phyloP scores from a whole-genome alignment of 2,329 filamentous ascomycete species.

The Cyphellophora europaea region DNA sequence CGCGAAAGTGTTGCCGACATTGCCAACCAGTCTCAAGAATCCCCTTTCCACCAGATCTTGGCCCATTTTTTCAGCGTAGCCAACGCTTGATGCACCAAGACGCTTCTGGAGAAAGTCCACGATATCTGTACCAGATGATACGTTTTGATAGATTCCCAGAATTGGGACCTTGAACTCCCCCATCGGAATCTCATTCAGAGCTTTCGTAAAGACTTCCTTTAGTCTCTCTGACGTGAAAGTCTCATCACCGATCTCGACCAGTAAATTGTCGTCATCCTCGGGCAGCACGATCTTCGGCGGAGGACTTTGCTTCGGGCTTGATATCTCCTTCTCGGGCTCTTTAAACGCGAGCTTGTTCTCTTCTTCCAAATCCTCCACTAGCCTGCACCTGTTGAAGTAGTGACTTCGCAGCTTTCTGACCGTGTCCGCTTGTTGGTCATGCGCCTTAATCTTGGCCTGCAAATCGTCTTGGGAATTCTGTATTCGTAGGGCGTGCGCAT shows the following conservation, averaged over 20 bases:
- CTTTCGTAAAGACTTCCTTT: slow-evolving; percentile 80
- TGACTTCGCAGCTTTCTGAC: slow-evolving; percentile 90
- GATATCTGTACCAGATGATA: slow-evolving; percentile 82
- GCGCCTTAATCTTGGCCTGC: slow-evolving; percentile 79
- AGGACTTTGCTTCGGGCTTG: slow-evolving; percentile 51
- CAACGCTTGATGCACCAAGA: slow-evolving; percentile 73
- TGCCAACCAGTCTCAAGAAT: slow-evolving; percentile 82
- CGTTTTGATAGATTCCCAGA: slow-evolving; percentile 88
- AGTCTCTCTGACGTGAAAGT: slow-evolving; percentile 76
- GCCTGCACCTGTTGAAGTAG: slow-evolving; percentile 97
- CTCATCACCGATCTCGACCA: slow-evolving; percentile 84
- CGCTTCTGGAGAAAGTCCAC: slow-evolving; percentile 89
- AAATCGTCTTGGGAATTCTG: slow-evolving; percentile 93
- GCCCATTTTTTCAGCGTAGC: slow-evolving; percentile 87
- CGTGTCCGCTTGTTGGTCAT: slow-evolving; percentile 81
- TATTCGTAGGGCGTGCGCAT: slow-evolving; percentile 82
- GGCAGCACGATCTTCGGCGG: slow-evolving; percentile 75
- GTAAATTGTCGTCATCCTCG: slow-evolving; percentile 63
- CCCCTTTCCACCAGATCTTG: slow-evolving; percentile 84
- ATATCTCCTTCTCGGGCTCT: slow-evolving; percentile 52
- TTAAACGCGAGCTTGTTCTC: slow-evolving; percentile 98
- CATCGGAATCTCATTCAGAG: slow-evolving; percentile 77
- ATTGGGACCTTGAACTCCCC: slow-evolving; percentile 93
- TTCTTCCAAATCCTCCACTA: slow-evolving; percentile 93
- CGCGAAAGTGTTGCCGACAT: slow-evolving; percentile 88